Conservation (phyloP, 169 alveolate species). For the Cryptosporidium muris region DNA sequence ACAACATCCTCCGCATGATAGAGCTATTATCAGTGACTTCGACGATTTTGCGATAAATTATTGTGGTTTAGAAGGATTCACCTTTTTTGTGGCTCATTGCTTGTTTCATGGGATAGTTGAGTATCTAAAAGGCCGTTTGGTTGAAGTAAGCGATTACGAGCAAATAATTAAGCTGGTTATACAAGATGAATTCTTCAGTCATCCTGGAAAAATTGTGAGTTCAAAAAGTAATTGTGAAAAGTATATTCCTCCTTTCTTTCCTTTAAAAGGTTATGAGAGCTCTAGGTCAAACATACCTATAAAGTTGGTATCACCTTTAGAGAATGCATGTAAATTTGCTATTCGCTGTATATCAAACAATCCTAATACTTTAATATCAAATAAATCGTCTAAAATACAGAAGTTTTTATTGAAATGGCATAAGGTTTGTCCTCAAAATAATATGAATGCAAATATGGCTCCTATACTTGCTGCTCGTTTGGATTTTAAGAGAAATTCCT, state of each 20-base stretch:
- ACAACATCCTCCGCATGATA: slow-evolving; percentile 49
- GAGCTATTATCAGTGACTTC: slow-evolving; percentile 38
- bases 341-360: slow-evolving; percentile 23
- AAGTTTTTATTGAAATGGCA: slow-evolving; percentile 26
- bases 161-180: neutral
- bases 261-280: neutral
- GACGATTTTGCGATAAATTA: slow-evolving; percentile 55
- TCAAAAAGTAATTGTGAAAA: slow-evolving; percentile 12
- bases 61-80: slow-evolving; percentile 36
- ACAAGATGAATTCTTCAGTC: slow-evolving; percentile 2
- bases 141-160: slow-evolving; percentile 28
- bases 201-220: slow-evolving; percentile 9
- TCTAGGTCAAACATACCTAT: slow-evolving; percentile 23
- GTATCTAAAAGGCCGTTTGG: neutral
- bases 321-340: slow-evolving; percentile 52
- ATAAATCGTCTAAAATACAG: slow-evolving; percentile 2
- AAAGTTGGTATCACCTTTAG: slow-evolving; percentile 12
- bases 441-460: neutral
- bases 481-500: slow-evolving; percentile 11
- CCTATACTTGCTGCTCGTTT: slow-evolving; percentile 23
- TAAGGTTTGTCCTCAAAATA: neutral
- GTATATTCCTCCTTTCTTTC: slow-evolving; percentile 3
- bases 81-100: slow-evolving; percentile 47
- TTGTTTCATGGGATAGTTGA: slow-evolving; percentile 42
- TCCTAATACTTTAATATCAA: slow-evolving; percentile 21